Percentiles rank a stretch among this genome's conserved stretches.
Conservation (phyloP, 176 grass and related monocot species). For the Carex pumila region DNA sequence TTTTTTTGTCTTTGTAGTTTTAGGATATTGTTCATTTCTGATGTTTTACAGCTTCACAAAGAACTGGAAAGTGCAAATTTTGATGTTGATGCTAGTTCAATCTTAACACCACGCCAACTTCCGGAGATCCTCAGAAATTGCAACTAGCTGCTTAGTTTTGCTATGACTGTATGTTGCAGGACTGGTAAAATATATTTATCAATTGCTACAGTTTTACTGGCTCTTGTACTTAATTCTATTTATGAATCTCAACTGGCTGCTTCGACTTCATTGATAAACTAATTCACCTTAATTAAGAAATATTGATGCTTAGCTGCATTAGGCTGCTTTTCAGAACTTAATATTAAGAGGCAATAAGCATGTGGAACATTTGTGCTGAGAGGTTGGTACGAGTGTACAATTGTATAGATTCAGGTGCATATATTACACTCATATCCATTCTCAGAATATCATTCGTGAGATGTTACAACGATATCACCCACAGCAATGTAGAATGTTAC, state of each 20-base stretch:
- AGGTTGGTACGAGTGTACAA: not conserved
- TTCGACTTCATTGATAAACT: not conserved
- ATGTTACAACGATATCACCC: not conserved
- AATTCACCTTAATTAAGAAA: not conserved
- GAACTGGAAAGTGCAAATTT: constrained; percentile 54
- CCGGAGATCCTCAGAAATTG: constrained; percentile 29
- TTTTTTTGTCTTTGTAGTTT: not conserved
- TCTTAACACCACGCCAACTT: constrained; percentile 47
- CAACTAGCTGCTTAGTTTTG: not conserved
- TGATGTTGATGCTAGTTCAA: constrained; percentile 26
- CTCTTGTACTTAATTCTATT: not conserved
- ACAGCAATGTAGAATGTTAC: not conserved
- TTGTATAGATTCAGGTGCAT: not conserved
- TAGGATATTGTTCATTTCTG: not conserved
- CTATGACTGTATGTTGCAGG: not conserved
- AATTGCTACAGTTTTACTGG: not conserved
- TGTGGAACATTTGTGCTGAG: not conserved
- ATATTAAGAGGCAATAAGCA: not conserved
- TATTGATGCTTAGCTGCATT: not conserved
- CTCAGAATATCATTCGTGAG: not conserved
- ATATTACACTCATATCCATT: not conserved
- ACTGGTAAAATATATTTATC: not conserved
- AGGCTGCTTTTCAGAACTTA: not conserved
- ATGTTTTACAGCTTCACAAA: constrained; percentile 41
- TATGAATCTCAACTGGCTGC: not conserved